Base-by-base conservation (phyloP, 2,329 filamentous ascomycete genomes). In the Rutstroemia sp. region DNA sequence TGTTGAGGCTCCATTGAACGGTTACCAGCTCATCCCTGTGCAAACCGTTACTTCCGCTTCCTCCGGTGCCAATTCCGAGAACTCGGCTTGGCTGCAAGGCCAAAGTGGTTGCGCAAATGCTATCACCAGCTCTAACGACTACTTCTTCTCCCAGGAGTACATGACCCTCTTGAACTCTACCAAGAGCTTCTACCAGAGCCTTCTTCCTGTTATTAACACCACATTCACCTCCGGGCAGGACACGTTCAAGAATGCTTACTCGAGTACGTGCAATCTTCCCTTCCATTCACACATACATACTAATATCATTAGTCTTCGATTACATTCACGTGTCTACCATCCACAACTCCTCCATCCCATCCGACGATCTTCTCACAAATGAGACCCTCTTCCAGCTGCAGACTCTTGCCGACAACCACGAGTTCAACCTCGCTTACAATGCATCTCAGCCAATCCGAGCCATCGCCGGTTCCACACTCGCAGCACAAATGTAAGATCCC, bases 401-500 rank as follows among this genome's bases (percentile, higher is more conserved):
- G 64, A 79, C 80, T n/a, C 82, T 94, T 34, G 91, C 92, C 63
- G 84, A 92, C 69, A 74, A 76, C 57, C 88, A 94, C 71, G 88
- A 96, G 71, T 95, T 81, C 76, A 86, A 85, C 66, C 82, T 94
- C 14, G 89, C 89, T 53, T 95, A 87, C 80, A 92, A 95, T 73
- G 72, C 75, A 61, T 87, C 83, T 72, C 88, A 92, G 65, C 74
- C 79, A 46, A 75, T 79, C 63, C 79, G 81, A 53, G 78, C 82
- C 63, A 76, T 86, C 61, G 75, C 78, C 2, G 82, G 81, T 60
- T 72, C 77, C 56, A 79, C 82, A 23, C 74, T 85, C 3, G 81
- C 79, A 2, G 79, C 75, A 45, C 76, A 83, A 68, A 71, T 84
- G 62, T 64, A 56, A 60, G 51, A 51, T 14, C 7, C 16, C 30